These are phyloP conservation scores for Mycena vitilis DNA, from an alignment of 768 basidiomycete genomes.

Conservation along the genomic window DNA sequence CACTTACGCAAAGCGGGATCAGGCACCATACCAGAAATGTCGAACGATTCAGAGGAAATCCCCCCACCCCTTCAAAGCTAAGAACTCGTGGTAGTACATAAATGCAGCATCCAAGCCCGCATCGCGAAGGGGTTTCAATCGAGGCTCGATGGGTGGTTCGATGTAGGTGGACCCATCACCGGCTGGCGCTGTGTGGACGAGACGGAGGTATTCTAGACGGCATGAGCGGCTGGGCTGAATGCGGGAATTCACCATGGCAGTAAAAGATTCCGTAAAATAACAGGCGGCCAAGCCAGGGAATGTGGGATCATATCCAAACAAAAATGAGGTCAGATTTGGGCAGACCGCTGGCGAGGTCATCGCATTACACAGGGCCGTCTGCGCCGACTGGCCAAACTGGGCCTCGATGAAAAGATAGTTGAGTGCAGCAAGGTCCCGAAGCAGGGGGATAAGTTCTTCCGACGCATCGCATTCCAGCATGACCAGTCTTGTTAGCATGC, in stretches of 20 bases:
- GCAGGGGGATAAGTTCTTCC: background rate
- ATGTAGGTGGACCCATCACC: too few relatives aligned
- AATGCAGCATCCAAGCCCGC: background rate
- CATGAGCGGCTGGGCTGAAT: too few relatives aligned
- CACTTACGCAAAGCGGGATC: too few relatives aligned
- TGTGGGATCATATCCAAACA: background rate
- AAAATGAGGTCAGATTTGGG: background rate
- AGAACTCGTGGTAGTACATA: background rate
- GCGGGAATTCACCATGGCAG: background rate
- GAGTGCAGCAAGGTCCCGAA: background rate
- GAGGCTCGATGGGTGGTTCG: background rate
- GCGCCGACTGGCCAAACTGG: background rate
- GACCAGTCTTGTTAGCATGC: background rate
- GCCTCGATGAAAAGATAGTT: background rate
- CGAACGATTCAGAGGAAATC: too few relatives aligned
- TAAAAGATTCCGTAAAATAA: background rate
- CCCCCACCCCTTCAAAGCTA: too few relatives aligned
- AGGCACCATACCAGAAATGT: too few relatives aligned
- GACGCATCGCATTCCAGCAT: background rate
- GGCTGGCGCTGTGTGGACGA: background rate
- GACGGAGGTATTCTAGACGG: background rate
- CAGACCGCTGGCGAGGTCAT: background rate
- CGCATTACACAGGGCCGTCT: background rate
- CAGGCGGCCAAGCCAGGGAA: too few relatives aligned
- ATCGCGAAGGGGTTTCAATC: background rate